Evolutionary conservation across 495 filamentous ascomycete species (phyloP).

Genomic region (Aspergillus mulundensis): DNA sequence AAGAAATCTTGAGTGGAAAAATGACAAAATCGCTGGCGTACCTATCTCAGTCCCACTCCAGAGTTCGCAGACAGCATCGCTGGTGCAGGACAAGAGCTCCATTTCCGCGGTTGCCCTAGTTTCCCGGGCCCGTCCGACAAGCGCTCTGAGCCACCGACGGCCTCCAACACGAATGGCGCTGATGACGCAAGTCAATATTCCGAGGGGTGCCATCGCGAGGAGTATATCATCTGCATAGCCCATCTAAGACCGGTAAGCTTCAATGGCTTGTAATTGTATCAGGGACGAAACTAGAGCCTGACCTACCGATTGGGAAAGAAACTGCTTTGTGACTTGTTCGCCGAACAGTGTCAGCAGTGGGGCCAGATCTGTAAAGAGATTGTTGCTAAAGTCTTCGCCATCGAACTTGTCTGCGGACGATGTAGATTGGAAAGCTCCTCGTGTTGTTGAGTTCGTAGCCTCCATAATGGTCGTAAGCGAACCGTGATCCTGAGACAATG

Average conservation of each 20-base stretch:
- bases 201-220: background rate
- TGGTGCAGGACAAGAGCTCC: background rate
- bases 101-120: background rate
- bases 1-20: too few relatives aligned
- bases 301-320: background rate
- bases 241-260: background rate
- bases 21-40: too few relatives aligned
- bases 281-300: background rate
- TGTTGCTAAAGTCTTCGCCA: too few relatives aligned
- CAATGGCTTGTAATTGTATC: background rate
- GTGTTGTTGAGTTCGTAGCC: too few relatives aligned
- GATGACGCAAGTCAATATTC: background rate
- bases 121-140: background rate
- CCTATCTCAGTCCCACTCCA: too few relatives aligned
- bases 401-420: too few relatives aligned
- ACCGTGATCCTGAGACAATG: too few relatives aligned
- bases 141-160: background rate
- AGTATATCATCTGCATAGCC: background rate
- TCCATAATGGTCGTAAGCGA: too few relatives aligned
- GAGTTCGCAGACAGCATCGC: background rate
- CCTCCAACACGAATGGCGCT: background rate
- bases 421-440: too few relatives aligned
- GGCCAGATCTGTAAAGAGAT: too few relatives aligned
- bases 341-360: background rate
- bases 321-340: slow-evolving; percentile 1